Conservation (phyloP, 495 filamentous ascomycete species). For the Collariella sp. region DNA sequence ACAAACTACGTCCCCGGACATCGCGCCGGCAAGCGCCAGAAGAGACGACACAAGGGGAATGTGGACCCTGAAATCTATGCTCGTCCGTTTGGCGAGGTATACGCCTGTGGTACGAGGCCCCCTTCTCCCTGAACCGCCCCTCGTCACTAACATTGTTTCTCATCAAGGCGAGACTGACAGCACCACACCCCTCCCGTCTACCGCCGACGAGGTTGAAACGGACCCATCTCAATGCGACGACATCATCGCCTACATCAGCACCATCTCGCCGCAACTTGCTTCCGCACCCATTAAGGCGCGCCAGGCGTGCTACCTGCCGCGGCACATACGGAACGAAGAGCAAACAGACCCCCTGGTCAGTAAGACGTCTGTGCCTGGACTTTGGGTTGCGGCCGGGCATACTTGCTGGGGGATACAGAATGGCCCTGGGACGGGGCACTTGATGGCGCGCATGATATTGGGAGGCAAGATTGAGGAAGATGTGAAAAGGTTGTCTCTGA, state of each 20-base stretch:
- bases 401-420: slow-evolving; percentile 99
- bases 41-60: slow-evolving; percentile 46
- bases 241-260: slow-evolving; percentile 69
- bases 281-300: slow-evolving; percentile 68
- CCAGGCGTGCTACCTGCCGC: slow-evolving; percentile 94
- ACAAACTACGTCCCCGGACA: slow-evolving; percentile 43
- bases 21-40: slow-evolving; percentile 37
- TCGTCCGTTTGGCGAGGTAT: slow-evolving; percentile 78
- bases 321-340: slow-evolving; percentile 48
- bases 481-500: slow-evolving; percentile 61
- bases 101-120: slow-evolving; percentile 57
- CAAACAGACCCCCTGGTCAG: slow-evolving; percentile 68
- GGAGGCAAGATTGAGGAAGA: slow-evolving; percentile 69
- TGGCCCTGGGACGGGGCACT: slow-evolving; percentile 79
- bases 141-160: neutral
- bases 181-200: slow-evolving; percentile 62
- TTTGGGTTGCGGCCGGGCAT: slow-evolving; percentile 83
- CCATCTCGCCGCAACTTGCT: slow-evolving; percentile 66
- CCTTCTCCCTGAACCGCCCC: neutral
- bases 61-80: slow-evolving; percentile 91
- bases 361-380: slow-evolving; percentile 59
- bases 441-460: slow-evolving; percentile 79
- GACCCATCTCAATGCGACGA: slow-evolving; percentile 78
- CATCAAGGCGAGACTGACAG: slow-evolving; percentile 71
- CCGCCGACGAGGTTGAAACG: slow-evolving; percentile 67